Conservation (phyloP, 192 early-diverging fungal species). For the Rhizophagus clarus region DNA sequence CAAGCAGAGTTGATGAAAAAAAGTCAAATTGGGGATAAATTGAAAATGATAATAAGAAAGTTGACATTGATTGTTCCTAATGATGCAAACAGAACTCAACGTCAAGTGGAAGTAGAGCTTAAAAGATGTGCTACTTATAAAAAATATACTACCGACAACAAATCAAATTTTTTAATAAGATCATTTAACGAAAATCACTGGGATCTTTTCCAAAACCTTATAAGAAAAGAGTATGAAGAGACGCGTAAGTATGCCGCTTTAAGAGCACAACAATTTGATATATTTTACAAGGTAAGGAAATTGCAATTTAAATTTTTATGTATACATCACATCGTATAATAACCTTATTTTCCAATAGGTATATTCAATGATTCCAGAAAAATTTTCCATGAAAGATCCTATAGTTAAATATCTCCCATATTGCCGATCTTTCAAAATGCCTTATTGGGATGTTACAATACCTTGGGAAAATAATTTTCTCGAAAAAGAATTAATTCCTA, state of each 20-base stretch:
- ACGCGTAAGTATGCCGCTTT: background rate
- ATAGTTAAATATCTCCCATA: conserved; percentile 1
- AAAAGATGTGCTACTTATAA: conserved; percentile 7
- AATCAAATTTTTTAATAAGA: background rate
- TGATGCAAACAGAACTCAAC: background rate
- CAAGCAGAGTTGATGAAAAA: background rate
- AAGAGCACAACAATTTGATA: conserved; percentile 3
- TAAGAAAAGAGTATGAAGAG: conserved; percentile 2
- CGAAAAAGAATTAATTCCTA: background rate
- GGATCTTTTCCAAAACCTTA: background rate
- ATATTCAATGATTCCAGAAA: conserved; percentile 4
- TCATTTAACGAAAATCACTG: conserved; percentile 14
- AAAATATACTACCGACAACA: background rate
- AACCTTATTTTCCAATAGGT: background rate
- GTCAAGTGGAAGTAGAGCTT: conserved; percentile 9
- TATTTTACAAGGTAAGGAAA: background rate
- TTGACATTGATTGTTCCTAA: conserved; percentile 2
- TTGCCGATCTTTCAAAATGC: conserved; percentile 14
- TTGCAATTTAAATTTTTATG: background rate
- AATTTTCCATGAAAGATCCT: background rate
- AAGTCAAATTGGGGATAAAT: background rate
- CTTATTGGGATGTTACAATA: background rate
- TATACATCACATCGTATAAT: background rate
- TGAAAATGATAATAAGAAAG: background rate
- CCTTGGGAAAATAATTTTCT: background rate